Evolutionary conservation across 202 grass and related monocot genomes (phyloP).

Genomic region (Panicum hallii): DNA sequence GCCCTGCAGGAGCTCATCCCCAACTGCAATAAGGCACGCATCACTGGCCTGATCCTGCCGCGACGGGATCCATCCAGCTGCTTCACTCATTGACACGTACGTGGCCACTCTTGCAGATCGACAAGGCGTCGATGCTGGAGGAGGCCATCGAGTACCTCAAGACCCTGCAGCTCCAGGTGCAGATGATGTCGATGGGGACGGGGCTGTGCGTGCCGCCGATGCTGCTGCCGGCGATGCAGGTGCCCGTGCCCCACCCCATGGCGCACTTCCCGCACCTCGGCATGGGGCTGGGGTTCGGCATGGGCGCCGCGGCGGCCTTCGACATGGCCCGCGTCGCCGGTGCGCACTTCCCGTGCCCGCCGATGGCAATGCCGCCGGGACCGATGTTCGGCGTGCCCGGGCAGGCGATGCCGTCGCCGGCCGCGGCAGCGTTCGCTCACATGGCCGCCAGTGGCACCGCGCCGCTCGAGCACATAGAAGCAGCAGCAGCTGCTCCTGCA

Average conservation of each 20-base stretch:
- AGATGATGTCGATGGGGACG: conserved; percentile 83
- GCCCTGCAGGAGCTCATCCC: conserved; percentile 87
- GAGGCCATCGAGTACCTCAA: conserved; percentile 94
- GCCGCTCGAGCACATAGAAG: neutral
- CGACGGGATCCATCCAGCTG: neutral
- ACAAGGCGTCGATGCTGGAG: conserved; percentile 96
- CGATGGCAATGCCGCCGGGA: conserved; percentile 37
- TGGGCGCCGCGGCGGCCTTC: conserved; percentile 38
- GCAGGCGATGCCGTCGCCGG: neutral
- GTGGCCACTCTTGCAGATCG: conserved; percentile 44
- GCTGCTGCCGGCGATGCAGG: conserved; percentile 64
- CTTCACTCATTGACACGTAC: neutral
- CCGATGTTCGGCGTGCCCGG: conserved; percentile 40
- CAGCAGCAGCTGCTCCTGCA: neutral
- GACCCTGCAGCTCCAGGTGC: conserved; percentile 78
- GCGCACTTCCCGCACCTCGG: conserved; percentile 62
- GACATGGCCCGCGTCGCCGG: conserved; percentile 37
- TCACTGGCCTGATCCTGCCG: neutral
- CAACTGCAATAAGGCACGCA: conserved; percentile 81
- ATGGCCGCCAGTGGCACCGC: neutral
- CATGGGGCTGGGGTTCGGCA: conserved; percentile 52
- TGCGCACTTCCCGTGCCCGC: conserved; percentile 43
- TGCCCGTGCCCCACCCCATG: conserved; percentile 36
- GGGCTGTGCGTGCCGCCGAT: conserved; percentile 66
- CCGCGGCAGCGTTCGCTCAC: neutral